Base-by-base conservation (phyloP, 2,329 filamentous ascomycete genomes). In the Lachnellula occidentalis region DNA sequence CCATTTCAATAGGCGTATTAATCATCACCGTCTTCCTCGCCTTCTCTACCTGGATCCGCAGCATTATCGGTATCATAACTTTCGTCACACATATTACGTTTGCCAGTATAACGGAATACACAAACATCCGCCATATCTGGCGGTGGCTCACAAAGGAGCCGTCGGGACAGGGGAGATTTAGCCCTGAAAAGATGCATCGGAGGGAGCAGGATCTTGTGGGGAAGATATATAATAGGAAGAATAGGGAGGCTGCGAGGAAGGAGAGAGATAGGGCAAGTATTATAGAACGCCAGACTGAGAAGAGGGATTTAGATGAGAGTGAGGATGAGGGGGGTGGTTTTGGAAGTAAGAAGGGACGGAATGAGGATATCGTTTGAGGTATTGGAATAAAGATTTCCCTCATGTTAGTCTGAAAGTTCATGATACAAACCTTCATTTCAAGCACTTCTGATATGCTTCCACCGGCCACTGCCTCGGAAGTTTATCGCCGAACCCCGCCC, bases 401-500 rank as follows among this genome's bases (percentile, higher is more conserved):
- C 7, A 8, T 31, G 9, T 11, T 31, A 31, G 8, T 31, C 27
- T 31, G 2, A 31, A 8, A 31, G 27, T 31, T 31, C 27, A 4
- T 31, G 9, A 31, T 31, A 12, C 27, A 11, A 31, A 31, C 4
- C 4, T 31, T 31, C 27, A 31, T 31, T 9, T 31, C 27, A 31
- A 9, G 9, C 9, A 3, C 27, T 31, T 31, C 27, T 31, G 27
- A 31, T 31, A 31, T 31, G 27, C 27, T 31, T 31, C 9, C 27
- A 4, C 27, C 27, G 27, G 27, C 57, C 57, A 59, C 39, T 5
- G 45, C 36, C 1, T 55, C 31, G 58, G 58, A 12, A 14, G 34
- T 49, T 45, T 58, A 43, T 56, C 19, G 12, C 58, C 56, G 34
- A 53, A 60, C 2, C 53, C 50, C 34, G 48, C 53, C 3, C 58